A percentile compares a stretch with the other conserved stretches of the same genome.
These are phyloP conservation scores for Drosera spatulata DNA, from an alignment of 179 eudicot species.

Conservation along the genomic window DNA sequence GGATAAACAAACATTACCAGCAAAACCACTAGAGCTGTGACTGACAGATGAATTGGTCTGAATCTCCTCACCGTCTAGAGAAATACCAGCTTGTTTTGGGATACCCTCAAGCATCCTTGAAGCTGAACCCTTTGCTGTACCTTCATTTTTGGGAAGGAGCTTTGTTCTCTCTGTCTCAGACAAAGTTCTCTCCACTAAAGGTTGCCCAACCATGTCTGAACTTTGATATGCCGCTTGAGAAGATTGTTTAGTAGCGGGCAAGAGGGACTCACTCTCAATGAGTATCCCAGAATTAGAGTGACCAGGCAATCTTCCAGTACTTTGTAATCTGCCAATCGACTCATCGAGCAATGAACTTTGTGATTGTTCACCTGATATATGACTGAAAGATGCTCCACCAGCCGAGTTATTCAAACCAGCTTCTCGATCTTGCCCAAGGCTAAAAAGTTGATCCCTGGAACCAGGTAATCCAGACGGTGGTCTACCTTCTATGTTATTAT, in stretches of 20 bases:
- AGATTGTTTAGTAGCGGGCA: conserved; percentile 24
- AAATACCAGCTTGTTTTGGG: conserved; percentile 30
- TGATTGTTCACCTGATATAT: conserved; percentile 32
- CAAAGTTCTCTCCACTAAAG: conserved; percentile 21
- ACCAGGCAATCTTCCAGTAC: conserved; percentile 30
- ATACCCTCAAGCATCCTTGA: conserved; percentile 31
- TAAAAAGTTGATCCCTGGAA: conserved; percentile 35
- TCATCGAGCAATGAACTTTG: conserved; percentile 27
- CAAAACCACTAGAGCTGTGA: conserved; percentile 33
- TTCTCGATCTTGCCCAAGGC: conserved; percentile 32
- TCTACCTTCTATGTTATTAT: conserved; percentile 29
- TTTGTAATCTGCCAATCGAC: conserved; percentile 21
- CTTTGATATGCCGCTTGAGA: conserved; percentile 26
- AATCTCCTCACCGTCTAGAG: conserved; percentile 29
- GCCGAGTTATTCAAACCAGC: conserved; percentile 23
- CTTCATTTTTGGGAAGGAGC: conserved; percentile 25
- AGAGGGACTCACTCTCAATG: conserved; percentile 31
- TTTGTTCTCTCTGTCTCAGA: conserved; percentile 26
- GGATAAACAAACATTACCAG: conserved; percentile 36
- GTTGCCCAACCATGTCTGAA: conserved; percentile 24
- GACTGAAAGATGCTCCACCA: conserved; percentile 34
- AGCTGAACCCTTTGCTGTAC: conserved; percentile 22
- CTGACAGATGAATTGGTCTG: conserved; percentile 32
- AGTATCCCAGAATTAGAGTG: conserved; percentile 39
- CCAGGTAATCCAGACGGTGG: conserved; percentile 31